Conservation (phyloP, 2,329 filamentous ascomycete genomes). For the Leptographium galeiforme region DNA sequence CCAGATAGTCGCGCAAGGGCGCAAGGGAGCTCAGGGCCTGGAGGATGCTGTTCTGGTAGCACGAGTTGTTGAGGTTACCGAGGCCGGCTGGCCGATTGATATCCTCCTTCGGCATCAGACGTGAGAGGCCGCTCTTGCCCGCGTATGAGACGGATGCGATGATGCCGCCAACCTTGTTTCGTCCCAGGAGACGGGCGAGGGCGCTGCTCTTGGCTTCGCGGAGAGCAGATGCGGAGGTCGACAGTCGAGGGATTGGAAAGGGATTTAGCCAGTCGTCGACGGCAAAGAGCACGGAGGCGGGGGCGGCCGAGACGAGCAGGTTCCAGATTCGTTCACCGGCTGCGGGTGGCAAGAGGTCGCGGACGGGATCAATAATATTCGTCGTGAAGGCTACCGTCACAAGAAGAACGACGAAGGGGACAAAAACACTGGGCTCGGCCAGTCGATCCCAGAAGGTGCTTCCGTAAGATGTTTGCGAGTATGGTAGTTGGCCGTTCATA, state of each 20-base stretch:
- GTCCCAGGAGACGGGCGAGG: constrained; percentile 48
- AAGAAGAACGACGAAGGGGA: constrained; percentile 21
- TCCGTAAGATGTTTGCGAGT: constrained; percentile 12
- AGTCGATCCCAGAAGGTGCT: constrained; percentile 18
- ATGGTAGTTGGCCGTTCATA: constrained; percentile 11
- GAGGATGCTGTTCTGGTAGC: constrained; percentile 93
- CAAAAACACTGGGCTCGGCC: constrained; percentile 21
- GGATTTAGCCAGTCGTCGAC: constrained; percentile 41
- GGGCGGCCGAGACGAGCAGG: constrained; percentile 40
- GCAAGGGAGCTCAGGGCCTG: constrained; percentile 69
- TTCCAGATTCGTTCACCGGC: constrained; percentile 39
- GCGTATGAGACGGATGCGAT: constrained; percentile 45
- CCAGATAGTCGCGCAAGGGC: constrained; percentile 54
- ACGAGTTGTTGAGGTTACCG: constrained; percentile 88
- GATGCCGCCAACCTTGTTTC: constrained; percentile 39
- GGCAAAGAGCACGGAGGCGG: constrained; percentile 41
- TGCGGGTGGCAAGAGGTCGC: constrained; percentile 21
- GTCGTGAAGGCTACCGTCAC: constrained; percentile 22
- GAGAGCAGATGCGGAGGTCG: constrained; percentile 16
- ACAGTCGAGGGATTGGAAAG: constrained; percentile 25
- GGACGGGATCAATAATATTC: constrained; percentile 11
- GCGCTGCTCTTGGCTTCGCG: constrained; percentile 50
- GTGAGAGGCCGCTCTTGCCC: constrained; percentile 28
- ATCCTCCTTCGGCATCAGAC: constrained; percentile 20
- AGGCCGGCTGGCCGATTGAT: constrained; percentile 49